Evolutionary conservation across 176 grass and related monocot genomes (phyloP), one percentile per base, ranked within the genome.

Genomic region (Eragrostis nindensis): DNA sequence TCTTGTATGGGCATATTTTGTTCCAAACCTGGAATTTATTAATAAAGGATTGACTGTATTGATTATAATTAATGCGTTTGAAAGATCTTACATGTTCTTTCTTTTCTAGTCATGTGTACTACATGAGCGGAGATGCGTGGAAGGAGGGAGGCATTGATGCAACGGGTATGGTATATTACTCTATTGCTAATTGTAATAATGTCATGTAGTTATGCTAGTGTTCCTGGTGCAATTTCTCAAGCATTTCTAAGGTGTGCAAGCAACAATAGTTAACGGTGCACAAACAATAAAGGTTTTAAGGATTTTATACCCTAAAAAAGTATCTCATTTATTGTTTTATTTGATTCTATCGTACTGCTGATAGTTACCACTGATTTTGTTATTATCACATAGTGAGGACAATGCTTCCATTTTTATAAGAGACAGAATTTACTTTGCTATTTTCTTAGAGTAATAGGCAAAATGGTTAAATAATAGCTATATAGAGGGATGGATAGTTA

Each of bases 101-200:
- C 85, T 41, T 70, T 94, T 61, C 57, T 75, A 98, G 95, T 81
- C 95, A 98, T 75, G 83, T 94, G 54, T 89, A 86, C 88, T 98
- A 98, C 89, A 98, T 94, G 92, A 99, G 92, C 41, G 96, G 96
- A 68, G 90, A 95, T 82, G 96, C 96, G 13, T 99, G 96, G 96
- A 99, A 99, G 90, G 96, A 99, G 73, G 96, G 96, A 78, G 96
- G 96, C 81, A 99, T 99, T 72, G 96, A 99, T 84, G 89, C 88
- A 73, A 99, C 96, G 65, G 92, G 96, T 99, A 91, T n/a, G n/a
- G n/a, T n/a, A n/a, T n/a, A n/a, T n/a, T n/a, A n/a, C n/a, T n/a
- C n/a, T n/a, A n/a, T n/a, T n/a, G n/a, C n/a, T n/a, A n/a, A n/a
- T n/a, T n/a, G n/a, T n/a, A n/a, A n/a, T n/a, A n/a, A n/a, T n/a